Conservation (phyloP, 2,329 filamentous ascomycete genomes). For the Aschersonia sp. region DNA sequence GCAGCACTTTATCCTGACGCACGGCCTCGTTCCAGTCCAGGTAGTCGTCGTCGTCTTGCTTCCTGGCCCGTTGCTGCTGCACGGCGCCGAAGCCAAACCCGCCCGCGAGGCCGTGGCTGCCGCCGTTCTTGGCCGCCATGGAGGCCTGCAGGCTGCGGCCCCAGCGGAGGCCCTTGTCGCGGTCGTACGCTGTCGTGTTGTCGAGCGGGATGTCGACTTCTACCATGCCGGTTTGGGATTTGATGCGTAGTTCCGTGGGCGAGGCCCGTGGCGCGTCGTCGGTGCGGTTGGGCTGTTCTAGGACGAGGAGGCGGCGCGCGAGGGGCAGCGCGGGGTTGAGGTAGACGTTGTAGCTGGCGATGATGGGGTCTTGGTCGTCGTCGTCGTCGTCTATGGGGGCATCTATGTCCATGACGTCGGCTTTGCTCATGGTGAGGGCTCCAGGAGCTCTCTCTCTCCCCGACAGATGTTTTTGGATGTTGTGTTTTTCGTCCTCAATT, state of each 20-base stretch:
- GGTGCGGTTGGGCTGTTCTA: conserved; percentile 77
- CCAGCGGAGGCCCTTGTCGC: conserved; percentile 68
- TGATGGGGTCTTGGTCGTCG: conserved; percentile 50
- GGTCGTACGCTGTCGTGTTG: conserved; percentile 63
- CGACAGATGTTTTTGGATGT: no score
- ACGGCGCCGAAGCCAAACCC: conserved; percentile 51
- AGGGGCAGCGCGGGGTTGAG: conserved; percentile 58
- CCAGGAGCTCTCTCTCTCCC: no score
- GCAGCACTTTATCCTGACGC: conserved; percentile 56
- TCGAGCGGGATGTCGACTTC: conserved; percentile 85
- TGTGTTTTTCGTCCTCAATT: no score
- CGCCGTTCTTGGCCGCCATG: conserved; percentile 42
- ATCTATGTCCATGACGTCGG: conserved; percentile 11
- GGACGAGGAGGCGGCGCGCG: conserved; percentile 56
- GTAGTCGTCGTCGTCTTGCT: conserved; percentile 30
- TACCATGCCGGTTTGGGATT: conserved; percentile 67
- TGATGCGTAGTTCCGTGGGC: conserved; percentile 67
- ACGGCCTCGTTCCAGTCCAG: conserved; percentile 54
- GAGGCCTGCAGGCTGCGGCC: conserved; percentile 59
- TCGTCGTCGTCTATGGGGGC: conserved; percentile 7
- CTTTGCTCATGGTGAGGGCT: conserved; percentile 1
- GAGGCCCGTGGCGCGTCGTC: conserved; percentile 34
- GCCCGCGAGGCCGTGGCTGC: conserved; percentile 56
- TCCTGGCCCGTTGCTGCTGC: conserved; percentile 23
- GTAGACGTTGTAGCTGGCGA: conserved; percentile 69